phyloP scores from a whole-genome alignment of 306 rosid genomes.

The Cicer cuneatum region DNA sequence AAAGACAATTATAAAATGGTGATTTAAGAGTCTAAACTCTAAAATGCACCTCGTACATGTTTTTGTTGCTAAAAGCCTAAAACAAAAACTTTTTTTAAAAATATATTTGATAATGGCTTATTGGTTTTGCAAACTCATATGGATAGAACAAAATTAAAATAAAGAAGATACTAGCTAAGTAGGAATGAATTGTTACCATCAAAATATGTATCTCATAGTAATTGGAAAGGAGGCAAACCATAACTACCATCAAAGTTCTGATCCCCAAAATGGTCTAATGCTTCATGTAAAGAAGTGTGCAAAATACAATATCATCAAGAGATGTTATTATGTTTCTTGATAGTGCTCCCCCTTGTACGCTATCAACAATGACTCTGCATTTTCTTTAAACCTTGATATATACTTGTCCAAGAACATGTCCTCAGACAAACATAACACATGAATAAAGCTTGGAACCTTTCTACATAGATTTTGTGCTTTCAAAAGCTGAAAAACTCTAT shows the following conservation, averaged over 20 bases:
- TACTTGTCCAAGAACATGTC: conserved; percentile 51
- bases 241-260: conserved; percentile 16
- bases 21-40: neutral
- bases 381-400: conserved; percentile 45
- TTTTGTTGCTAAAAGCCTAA: neutral
- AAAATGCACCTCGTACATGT: neutral
- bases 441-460: conserved; percentile 43
- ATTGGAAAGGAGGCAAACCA: neutral
- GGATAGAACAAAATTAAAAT: neutral
- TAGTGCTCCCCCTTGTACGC: conserved; percentile 49
- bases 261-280: neutral
- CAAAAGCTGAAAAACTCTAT: conserved; percentile 55
- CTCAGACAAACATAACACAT: conserved; percentile 38
- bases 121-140: neutral
- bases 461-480: conserved; percentile 44
- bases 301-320: conserved; percentile 7
- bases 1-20: neutral
- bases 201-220: conserved; percentile 24
- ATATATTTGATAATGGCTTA: neutral
- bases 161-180: neutral
- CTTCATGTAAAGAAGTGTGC: conserved; percentile 6
- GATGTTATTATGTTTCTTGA: conserved; percentile 28
- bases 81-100: neutral
- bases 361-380: conserved; percentile 48
- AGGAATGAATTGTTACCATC: conserved; percentile 10